A percentile compares a stretch with the other conserved stretches of the same genome.
phyloP scores from a whole-genome alignment of 2,329 filamentous ascomycete species.

The Aspergillus alliaceus region DNA sequence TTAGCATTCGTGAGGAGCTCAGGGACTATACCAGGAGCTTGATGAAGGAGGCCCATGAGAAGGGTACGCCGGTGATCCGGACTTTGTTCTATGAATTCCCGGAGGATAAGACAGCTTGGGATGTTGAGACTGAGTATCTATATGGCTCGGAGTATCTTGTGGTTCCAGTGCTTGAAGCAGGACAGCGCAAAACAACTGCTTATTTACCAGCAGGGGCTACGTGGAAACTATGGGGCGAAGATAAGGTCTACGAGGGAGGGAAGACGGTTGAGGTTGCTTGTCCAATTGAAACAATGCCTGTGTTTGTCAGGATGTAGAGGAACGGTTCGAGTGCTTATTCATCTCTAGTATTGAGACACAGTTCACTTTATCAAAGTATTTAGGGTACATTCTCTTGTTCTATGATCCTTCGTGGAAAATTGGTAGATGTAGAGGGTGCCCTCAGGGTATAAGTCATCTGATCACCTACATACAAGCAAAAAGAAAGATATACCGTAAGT shows the following conservation, averaged over 20 bases:
- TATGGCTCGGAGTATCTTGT: constrained; percentile 61
- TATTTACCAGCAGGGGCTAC: constrained; percentile 54
- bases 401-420: not conserved
- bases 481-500: not conserved
- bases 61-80: constrained; percentile 62
- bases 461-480: not conserved
- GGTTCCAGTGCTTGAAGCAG: constrained; percentile 56
- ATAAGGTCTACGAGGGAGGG: constrained; percentile 39
- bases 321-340: not conserved
- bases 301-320: constrained; percentile 36
- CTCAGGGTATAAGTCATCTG: not conserved
- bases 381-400: not conserved
- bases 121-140: constrained; percentile 63
- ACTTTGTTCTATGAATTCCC: constrained; percentile 66
- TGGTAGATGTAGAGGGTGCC: not conserved
- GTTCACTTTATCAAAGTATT: too few species aligned
- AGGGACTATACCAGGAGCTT: constrained; percentile 58
- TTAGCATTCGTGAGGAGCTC: constrained; percentile 58
- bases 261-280: constrained; percentile 42
- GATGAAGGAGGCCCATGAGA: constrained; percentile 61
- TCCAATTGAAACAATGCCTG: constrained; percentile 50
- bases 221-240: constrained; percentile 46
- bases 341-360: too few species aligned
- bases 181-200: constrained; percentile 45
- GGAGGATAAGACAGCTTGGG: constrained; percentile 54